Percentiles rank a stretch among this genome's conserved stretches.
Conservation (phyloP, 2,329 filamentous ascomycete species). For the Trichophyton verrucosum region DNA sequence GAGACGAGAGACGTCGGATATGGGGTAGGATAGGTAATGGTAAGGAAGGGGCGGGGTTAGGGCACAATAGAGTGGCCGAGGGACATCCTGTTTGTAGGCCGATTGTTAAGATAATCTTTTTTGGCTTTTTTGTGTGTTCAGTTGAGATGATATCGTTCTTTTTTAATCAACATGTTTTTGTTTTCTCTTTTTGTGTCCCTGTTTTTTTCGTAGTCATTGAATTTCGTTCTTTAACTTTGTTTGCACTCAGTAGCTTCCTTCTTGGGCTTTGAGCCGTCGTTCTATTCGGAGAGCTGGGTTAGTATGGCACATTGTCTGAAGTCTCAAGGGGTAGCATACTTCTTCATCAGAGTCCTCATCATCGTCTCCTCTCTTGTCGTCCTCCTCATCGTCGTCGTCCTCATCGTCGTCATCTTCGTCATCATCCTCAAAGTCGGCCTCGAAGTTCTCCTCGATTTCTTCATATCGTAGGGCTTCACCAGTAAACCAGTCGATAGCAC, state of each 20-base stretch:
- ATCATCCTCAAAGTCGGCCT: constrained; percentile 72
- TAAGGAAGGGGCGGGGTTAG: neutral
- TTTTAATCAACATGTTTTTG: neutral
- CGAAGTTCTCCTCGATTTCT: constrained; percentile 75
- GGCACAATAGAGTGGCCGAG: neutral
- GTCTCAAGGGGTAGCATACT: constrained; percentile 22
- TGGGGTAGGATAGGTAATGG: neutral
- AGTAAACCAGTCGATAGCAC: constrained; percentile 98
- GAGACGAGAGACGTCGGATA: neutral
- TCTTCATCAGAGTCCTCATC: constrained; percentile 50
- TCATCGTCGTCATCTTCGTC: constrained; percentile 90
- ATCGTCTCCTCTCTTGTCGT: constrained; percentile 56
- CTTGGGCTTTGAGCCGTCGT: constrained; percentile 80
- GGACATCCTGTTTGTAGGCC: neutral
- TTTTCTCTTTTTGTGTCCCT: neutral
- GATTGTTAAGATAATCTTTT: neutral
- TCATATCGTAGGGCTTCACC: constrained; percentile 95
- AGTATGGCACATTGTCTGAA: neutral
- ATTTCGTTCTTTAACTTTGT: constrained; percentile 55
- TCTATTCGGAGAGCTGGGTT: constrained; percentile 40
- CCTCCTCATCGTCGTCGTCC: constrained; percentile 72
- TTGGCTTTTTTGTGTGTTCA: neutral
- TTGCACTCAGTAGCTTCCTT: constrained; percentile 93
- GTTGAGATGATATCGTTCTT: neutral
- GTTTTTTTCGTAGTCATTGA: neutral